These are phyloP conservation scores for Didymella sp. DNA, from an alignment of 2,329 filamentous ascomycete species.

Conservation along the genomic window DNA sequence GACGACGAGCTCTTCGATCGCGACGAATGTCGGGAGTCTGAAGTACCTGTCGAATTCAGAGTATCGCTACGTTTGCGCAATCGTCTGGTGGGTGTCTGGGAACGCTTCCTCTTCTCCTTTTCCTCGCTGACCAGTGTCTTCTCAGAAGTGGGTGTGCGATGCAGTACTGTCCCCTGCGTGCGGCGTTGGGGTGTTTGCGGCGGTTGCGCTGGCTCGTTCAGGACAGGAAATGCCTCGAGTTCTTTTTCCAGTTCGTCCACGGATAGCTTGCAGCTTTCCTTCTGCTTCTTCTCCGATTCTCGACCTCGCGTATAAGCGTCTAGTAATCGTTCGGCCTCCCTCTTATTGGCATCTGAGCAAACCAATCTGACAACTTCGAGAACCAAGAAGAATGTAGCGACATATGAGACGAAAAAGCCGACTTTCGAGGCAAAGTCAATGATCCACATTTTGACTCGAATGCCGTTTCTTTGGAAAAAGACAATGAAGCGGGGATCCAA, in stretches of 20 bases:
- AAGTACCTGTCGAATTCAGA: constrained; percentile 24
- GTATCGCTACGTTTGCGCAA: constrained; percentile 35
- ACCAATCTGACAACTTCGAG: constrained; percentile 32
- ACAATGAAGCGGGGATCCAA: neutral
- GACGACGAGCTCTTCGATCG: constrained; percentile 10
- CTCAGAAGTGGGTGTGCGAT: constrained; percentile 14
- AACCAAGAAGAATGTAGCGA: constrained; percentile 29
- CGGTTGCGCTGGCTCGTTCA: constrained; percentile 1
- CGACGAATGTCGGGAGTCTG: constrained; percentile 20
- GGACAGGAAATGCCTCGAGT: constrained; percentile 6
- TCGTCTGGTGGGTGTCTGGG: constrained; percentile 16
- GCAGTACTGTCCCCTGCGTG: constrained; percentile 1
- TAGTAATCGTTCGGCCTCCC: constrained; percentile 32
- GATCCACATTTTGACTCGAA: constrained; percentile 12
- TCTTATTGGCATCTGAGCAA: constrained; percentile 33
- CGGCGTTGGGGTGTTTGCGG: constrained; percentile 12
- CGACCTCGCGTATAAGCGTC: constrained; percentile 28
- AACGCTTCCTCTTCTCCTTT: constrained; percentile 17
- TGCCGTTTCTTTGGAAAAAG: neutral
- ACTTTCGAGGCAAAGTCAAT: constrained; percentile 15
- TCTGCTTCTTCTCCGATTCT: constrained; percentile 6
- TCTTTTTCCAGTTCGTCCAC: constrained; percentile 14
- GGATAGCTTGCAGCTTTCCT: constrained; percentile 2
- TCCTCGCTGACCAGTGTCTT: constrained; percentile 8
- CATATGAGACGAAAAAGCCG: constrained; percentile 36